Evolutionary conservation across 768 basidiomycete species (phyloP).

Genomic region (Suillus paluster): DNA sequence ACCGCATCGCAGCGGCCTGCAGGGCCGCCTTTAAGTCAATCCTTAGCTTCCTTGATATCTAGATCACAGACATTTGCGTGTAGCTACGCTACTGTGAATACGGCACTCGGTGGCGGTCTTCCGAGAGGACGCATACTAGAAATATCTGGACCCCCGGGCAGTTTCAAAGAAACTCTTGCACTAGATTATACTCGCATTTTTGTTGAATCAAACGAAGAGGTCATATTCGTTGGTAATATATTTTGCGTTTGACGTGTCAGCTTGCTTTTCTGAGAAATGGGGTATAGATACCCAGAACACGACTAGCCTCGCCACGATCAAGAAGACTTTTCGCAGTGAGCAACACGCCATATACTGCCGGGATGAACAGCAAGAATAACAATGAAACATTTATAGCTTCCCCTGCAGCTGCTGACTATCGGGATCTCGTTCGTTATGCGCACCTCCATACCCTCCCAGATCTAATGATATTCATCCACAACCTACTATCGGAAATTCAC

Average conservation of each 20-base stretch:
- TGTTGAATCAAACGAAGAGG: conserved; percentile 50
- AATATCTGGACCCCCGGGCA: conserved; percentile 77
- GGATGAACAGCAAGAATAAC: background rate
- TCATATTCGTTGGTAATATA: conserved; percentile 65
- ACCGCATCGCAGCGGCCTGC: conserved; percentile 42
- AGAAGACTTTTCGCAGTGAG: conserved; percentile 27
- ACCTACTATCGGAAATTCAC: conserved; percentile 51
- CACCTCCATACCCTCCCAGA: conserved; percentile 53
- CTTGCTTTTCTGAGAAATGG: conserved; percentile 10
- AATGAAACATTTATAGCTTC: conserved; percentile 40
- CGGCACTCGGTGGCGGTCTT: conserved; percentile 66
- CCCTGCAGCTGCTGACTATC: conserved; percentile 39
- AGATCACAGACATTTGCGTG: conserved; percentile 20
- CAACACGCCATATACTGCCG: background rate
- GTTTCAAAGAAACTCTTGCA: conserved; percentile 62
- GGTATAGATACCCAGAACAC: conserved; percentile 53
- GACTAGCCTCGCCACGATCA: conserved; percentile 41
- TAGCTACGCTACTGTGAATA: conserved; percentile 54
- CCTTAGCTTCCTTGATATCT: conserved; percentile 51
- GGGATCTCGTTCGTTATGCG: conserved; percentile 27
- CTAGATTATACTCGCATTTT: conserved; percentile 54
- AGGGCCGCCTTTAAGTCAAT: conserved; percentile 51
- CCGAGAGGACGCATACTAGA: conserved; percentile 66
- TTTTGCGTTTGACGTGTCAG: background rate
- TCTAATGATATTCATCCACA: conserved; percentile 61